phyloP scores from a whole-genome alignment of 1,284 basidiomycete species.

The Melanopsichium pennsylvanicum region DNA sequence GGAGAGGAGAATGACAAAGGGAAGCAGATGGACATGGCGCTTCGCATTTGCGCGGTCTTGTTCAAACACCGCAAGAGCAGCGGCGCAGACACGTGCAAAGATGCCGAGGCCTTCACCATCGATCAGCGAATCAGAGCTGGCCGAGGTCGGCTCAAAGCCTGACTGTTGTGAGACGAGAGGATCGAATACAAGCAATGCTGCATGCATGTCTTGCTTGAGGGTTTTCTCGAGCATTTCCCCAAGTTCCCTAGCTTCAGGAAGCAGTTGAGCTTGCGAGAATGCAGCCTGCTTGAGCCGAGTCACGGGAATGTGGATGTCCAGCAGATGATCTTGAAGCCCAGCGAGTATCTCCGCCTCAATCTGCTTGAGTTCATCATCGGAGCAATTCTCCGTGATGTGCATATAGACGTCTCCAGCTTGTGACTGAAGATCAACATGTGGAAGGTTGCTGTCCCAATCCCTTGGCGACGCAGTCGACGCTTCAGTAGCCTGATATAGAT shows the following conservation, averaged over 20 bases:
- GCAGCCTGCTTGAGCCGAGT: conserved; percentile 9
- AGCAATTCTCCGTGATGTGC: not conserved
- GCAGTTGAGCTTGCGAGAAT: not conserved
- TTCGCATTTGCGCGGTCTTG: conserved; percentile 74
- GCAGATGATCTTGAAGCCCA: conserved; percentile 26
- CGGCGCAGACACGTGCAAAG: conserved; percentile 75
- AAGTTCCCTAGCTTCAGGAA: conserved; percentile 23
- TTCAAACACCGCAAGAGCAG: conserved; percentile 73
- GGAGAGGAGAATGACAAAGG: conserved; percentile 62
- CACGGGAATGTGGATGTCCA: conserved; percentile 35
- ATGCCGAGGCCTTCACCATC: conserved; percentile 71
- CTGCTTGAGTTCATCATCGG: conserved; percentile 2
- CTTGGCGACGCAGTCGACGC: too few relatives aligned
- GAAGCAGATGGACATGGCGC: conserved; percentile 71
- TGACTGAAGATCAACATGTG: not conserved
- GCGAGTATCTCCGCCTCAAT: conserved; percentile 7
- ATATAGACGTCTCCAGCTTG: not conserved
- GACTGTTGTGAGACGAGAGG: conserved; percentile 17
- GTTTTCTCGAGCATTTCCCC: conserved; percentile 25
- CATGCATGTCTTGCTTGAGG: conserved; percentile 13
- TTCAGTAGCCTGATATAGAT: too few relatives aligned
- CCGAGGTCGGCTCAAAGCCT: not conserved
- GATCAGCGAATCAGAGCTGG: conserved; percentile 11
- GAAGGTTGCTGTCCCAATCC: not conserved
- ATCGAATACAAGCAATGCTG: conserved; percentile 36